A percentile compares a stretch with the other conserved stretches of the same genome.
Evolutionary conservation across 495 filamentous ascomycete genomes (phyloP).

Genomic region (Neurospora discreta): DNA sequence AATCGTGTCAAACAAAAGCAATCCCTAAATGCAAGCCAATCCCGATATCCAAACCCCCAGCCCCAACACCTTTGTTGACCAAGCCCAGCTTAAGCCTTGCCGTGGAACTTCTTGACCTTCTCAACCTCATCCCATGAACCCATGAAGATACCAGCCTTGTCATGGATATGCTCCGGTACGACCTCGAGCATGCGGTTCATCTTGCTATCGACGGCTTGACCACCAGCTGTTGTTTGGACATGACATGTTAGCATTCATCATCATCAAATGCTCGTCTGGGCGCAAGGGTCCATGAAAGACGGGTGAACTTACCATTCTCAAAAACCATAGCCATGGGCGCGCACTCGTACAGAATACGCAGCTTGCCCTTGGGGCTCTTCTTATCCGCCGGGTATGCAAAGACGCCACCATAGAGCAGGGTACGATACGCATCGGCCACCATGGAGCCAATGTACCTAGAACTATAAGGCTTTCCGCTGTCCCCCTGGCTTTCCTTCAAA

Average conservation of each 20-base stretch:
- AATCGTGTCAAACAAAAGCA: neutral
- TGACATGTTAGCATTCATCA: slow-evolving; percentile 9
- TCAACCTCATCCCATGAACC: slow-evolving; percentile 90
- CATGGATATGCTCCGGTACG: slow-evolving; percentile 87
- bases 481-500: slow-evolving; percentile 61
- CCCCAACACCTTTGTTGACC: neutral
- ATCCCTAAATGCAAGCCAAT: neutral
- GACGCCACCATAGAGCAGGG: slow-evolving; percentile 87
- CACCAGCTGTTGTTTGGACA: slow-evolving; percentile 50
- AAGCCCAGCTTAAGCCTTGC: neutral
- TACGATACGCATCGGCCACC: slow-evolving; percentile 97
- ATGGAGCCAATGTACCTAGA: slow-evolving; percentile 93
- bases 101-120: slow-evolving; percentile 69
- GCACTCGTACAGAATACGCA: slow-evolving; percentile 95
- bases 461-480: slow-evolving; percentile 79
- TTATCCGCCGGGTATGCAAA: slow-evolving; percentile 97
- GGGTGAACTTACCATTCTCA: slow-evolving; percentile 67
- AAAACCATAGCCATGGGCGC: slow-evolving; percentile 99
- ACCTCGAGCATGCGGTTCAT: slow-evolving; percentile 86
- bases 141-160: slow-evolving; percentile 91
- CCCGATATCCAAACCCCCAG: neutral
- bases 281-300: neutral
- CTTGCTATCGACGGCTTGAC: slow-evolving; percentile 77
- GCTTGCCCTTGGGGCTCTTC: slow-evolving; percentile 96
- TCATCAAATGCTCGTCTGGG: neutral